Conservation (phyloP, 2,329 filamentous ascomycete species). For the Aspergillus puulaauensis region DNA sequence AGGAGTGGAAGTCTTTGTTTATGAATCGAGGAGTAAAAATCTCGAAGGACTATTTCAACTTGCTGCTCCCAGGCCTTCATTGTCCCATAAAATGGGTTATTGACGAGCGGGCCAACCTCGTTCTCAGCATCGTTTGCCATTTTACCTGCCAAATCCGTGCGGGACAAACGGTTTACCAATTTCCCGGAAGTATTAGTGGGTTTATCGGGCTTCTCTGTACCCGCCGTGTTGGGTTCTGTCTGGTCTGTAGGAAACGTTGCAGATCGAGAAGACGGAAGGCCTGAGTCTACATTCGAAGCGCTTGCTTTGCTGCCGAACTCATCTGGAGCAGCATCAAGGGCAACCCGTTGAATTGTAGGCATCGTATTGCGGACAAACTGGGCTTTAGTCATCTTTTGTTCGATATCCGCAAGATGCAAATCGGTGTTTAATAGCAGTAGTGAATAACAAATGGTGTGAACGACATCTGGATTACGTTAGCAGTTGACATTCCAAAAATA, state of each 20-base stretch:
- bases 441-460: slow-evolving; percentile 96
- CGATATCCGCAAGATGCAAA: slow-evolving; percentile 90
- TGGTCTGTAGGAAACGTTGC: slow-evolving; percentile 15
- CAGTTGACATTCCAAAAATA: neutral
- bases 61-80: slow-evolving; percentile 83
- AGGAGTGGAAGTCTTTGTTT: slow-evolving; percentile 84
- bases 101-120: slow-evolving; percentile 69
- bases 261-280: slow-evolving; percentile 7
- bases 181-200: slow-evolving; percentile 20
- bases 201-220: slow-evolving; percentile 23
- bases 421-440: slow-evolving; percentile 95
- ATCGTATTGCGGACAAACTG: slow-evolving; percentile 98
- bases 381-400: slow-evolving; percentile 89
- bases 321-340: slow-evolving; percentile 69
- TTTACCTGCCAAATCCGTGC: slow-evolving; percentile 27
- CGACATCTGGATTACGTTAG: slow-evolving; percentile 65
- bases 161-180: slow-evolving; percentile 25
- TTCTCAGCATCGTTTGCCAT: slow-evolving; percentile 31
- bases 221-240: slow-evolving; percentile 17
- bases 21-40: slow-evolving; percentile 87
- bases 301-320: slow-evolving; percentile 56
- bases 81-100: slow-evolving; percentile 70
- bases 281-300: slow-evolving; percentile 43
- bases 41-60: slow-evolving; percentile 85
- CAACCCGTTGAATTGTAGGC: slow-evolving; percentile 77